Percentiles rank a stretch among this genome's conserved stretches.
Conservation (phyloP, 257 asterid species). For the Paraleonurus japonicus region DNA sequence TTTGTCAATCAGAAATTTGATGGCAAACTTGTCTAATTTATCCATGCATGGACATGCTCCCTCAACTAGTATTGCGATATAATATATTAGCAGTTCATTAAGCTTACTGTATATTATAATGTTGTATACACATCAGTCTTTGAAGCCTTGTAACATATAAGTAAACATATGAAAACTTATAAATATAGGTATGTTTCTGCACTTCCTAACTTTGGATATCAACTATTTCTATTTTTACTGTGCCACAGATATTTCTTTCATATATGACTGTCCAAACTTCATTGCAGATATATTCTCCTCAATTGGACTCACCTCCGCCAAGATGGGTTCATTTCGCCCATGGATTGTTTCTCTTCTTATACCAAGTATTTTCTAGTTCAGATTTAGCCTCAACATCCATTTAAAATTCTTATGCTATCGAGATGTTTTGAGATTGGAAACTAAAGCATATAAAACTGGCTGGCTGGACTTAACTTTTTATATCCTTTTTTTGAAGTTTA, state of each 20-base stretch:
- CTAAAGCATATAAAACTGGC: neutral
- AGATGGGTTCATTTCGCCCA: constrained; percentile 96
- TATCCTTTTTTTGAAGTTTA: neutral
- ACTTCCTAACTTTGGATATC: neutral
- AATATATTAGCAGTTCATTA: neutral
- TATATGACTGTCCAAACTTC: constrained; percentile 20
- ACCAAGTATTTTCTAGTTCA: constrained; percentile 58
- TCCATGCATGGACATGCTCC: neutral
- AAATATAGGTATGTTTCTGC: neutral
- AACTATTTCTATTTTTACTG: neutral
- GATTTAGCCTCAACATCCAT: neutral
- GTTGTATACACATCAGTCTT: neutral
- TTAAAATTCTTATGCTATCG: constrained; percentile 12
- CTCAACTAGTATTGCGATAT: neutral
- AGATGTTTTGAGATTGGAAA: neutral
- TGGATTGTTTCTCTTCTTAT: constrained; percentile 83
- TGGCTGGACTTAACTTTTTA: neutral
- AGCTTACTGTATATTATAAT: neutral
- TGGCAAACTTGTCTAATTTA: neutral
- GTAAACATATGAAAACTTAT: neutral
- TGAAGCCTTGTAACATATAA: neutral
- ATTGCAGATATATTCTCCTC: constrained; percentile 83
- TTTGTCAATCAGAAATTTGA: neutral
- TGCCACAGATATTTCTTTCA: constrained; percentile 2
- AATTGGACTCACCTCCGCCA: constrained; percentile 86